Conservation (phyloP, 805 yeast species). For the Myxozyma melibiosi region DNA sequence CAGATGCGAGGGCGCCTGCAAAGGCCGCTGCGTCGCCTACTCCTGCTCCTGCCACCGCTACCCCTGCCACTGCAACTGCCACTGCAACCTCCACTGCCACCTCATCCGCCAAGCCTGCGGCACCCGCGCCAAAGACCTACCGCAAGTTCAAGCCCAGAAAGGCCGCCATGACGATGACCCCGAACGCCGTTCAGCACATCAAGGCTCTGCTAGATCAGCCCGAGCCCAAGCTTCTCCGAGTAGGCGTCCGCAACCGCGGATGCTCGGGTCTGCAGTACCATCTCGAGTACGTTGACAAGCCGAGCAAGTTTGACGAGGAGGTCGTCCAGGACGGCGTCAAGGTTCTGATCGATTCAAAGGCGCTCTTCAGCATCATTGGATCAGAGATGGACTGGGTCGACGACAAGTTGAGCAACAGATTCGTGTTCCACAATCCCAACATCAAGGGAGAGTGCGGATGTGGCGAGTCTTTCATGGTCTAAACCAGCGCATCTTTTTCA, state of each 20-base stretch:
- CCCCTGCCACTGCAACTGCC: background rate
- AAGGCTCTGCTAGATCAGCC: slow-evolving; percentile 71
- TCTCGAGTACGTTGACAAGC: slow-evolving; percentile 82
- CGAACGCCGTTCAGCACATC: slow-evolving; percentile 75
- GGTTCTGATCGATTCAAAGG: slow-evolving; percentile 92
- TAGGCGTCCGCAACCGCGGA: slow-evolving; percentile 95
- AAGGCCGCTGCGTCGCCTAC: background rate
- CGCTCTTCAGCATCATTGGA: slow-evolving; percentile 92
- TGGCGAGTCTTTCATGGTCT: slow-evolving; percentile 98
- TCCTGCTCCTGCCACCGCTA: slow-evolving; percentile 13
- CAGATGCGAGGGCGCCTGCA: background rate
- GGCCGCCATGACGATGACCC: slow-evolving; percentile 81
- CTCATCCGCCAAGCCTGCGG: no score
- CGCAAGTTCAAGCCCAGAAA: slow-evolving; percentile 80
- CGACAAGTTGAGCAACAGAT: slow-evolving; percentile 83
- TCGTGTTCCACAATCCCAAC: slow-evolving; percentile 93
- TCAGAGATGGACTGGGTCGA: slow-evolving; percentile 99
- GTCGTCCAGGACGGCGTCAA: slow-evolving; percentile 91
- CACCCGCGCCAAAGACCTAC: slow-evolving; percentile 41
- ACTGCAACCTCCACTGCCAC: slow-evolving; percentile 30
- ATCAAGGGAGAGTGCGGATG: slow-evolving; percentile 98
- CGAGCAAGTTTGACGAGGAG: slow-evolving; percentile 94
- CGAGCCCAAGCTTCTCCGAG: slow-evolving; percentile 82
- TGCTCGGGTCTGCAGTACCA: slow-evolving; percentile 94
- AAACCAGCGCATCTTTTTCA: slow-evolving; percentile 15